Evolutionary conservation across 2,329 filamentous ascomycete species (phyloP), one percentile per base, ranked within the genome.

Genomic region (Aspergillus flavus): DNA sequence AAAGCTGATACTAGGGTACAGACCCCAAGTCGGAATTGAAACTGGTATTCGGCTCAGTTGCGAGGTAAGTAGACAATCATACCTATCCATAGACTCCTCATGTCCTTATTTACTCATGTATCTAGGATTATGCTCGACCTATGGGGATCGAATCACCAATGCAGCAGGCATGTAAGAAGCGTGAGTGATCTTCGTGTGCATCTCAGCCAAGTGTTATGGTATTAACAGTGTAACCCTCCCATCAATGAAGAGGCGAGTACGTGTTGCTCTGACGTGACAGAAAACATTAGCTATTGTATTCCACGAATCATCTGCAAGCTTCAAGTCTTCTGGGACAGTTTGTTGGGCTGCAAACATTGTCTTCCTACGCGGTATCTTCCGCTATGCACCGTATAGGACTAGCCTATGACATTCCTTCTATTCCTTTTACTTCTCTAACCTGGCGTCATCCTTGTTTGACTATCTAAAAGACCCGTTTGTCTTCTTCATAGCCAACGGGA

Each of bases 1-100:
- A 46, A 81, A 73, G 64, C 69, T 70, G 56, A 73, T 88, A 2
- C 68, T 88, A 65, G 84, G 84, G 21, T 88, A 87, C 70, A 71
- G 77, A 63, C 81, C 85, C 50, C 75, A 75, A 57, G 79, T 88
- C 12, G 76, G 78, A 2, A 76, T 88, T 58, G 79, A 82, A 43
- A 83, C 86, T 36, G 85, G 81, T 1, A 77, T 87, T 41, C 76
- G 77, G 59, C 70, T 80, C 61, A 82, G 80, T 64, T 85, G 83
- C 69, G 78, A 81, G 65, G 82, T 82, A 74, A 71, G 76, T 61
- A 26, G 32, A 43, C 41, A 45, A 10, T 4, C 26, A 54, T 63
- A 9, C 21, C 41, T 41, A 45, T 19, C 58, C 12, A 21, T 46
- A 54, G 48, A 30, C 32, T 23, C 41, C 46, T 60, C 30, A 48